A percentile compares a stretch with the other conserved stretches of the same genome.
Conservation (phyloP, 2,329 filamentous ascomycete genomes). For the Monilinia vaccinii-corymbosi region DNA sequence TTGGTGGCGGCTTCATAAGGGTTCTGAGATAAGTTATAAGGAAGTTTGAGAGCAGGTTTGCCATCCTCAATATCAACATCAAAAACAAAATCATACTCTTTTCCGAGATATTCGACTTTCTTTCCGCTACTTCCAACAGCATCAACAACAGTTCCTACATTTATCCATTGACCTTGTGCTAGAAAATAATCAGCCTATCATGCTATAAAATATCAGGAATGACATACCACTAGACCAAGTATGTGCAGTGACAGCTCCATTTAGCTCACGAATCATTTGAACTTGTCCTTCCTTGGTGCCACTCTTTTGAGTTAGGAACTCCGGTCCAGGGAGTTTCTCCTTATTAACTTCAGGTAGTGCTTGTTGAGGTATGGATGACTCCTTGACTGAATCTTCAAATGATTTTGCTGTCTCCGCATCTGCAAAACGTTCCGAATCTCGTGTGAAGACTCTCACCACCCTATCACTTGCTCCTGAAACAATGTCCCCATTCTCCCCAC, state of each 20-base stretch:
- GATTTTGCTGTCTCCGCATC: constrained; percentile 56
- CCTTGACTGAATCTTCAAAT: constrained; percentile 76
- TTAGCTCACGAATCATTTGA: constrained; percentile 76
- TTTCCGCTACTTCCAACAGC: constrained; percentile 73
- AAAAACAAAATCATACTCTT: constrained; percentile 94
- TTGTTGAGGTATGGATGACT: constrained; percentile 80
- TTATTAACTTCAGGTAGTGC: constrained; percentile 80
- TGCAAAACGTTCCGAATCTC: constrained; percentile 60
- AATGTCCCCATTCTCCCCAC: constrained; percentile 76
- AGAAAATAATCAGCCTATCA: constrained; percentile 15
- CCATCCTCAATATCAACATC: constrained; percentile 95
- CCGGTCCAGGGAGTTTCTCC: constrained; percentile 79
- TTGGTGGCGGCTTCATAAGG: constrained; percentile 86
- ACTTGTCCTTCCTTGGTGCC: constrained; percentile 97
- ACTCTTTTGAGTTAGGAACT: constrained; percentile 70
- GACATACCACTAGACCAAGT: constrained; percentile 58
- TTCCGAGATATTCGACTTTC: constrained; percentile 65
- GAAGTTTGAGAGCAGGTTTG: constrained; percentile 85
- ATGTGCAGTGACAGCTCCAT: constrained; percentile 78
- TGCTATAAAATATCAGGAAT: neutral
- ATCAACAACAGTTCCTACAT: constrained; percentile 90
- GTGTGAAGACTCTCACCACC: constrained; percentile 74
- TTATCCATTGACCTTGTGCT: constrained; percentile 66
- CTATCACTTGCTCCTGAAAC: constrained; percentile 90
- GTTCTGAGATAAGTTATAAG: constrained; percentile 86